Conservation (phyloP, 495 filamentous ascomycete genomes). For the Aspergillus saccharolyticus region DNA sequence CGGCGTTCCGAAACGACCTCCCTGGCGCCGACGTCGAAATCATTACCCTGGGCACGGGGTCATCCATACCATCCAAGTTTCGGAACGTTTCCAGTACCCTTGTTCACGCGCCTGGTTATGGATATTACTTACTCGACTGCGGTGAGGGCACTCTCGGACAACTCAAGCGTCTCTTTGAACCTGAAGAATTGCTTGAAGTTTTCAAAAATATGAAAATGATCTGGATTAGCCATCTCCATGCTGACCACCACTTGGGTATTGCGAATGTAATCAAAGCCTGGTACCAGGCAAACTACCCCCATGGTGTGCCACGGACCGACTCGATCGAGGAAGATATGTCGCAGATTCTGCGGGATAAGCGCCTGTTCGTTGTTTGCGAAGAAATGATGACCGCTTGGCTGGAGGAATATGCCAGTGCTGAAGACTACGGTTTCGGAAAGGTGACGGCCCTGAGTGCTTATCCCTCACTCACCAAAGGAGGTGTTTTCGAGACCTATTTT, state of each 20-base stretch:
- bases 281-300: constrained; percentile 50
- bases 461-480: constrained; percentile 11
- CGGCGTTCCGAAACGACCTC: constrained; percentile 45
- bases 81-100: constrained; percentile 91
- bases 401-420: constrained; percentile 68
- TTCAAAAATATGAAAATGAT: constrained; percentile 75
- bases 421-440: constrained; percentile 67
- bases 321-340: constrained; percentile 25
- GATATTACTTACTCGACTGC: constrained; percentile 82
- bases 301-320: constrained; percentile 22
- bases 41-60: constrained; percentile 84
- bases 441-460: constrained; percentile 43
- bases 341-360: constrained; percentile 40
- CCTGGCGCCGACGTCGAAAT: constrained; percentile 73
- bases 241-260: constrained; percentile 91
- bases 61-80: constrained; percentile 81
- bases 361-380: constrained; percentile 58
- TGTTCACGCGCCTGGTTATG: constrained; percentile 72
- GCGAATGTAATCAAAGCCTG: constrained; percentile 73
- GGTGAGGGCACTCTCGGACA: constrained; percentile 95
- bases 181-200: constrained; percentile 58
- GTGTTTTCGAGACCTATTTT: constrained; percentile 22
- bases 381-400: constrained; percentile 65
- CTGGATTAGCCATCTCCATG: constrained; percentile 93
- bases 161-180: constrained; percentile 65